Conservation (phyloP, 2,329 filamentous ascomycete species). For the Acarospora socialis region DNA sequence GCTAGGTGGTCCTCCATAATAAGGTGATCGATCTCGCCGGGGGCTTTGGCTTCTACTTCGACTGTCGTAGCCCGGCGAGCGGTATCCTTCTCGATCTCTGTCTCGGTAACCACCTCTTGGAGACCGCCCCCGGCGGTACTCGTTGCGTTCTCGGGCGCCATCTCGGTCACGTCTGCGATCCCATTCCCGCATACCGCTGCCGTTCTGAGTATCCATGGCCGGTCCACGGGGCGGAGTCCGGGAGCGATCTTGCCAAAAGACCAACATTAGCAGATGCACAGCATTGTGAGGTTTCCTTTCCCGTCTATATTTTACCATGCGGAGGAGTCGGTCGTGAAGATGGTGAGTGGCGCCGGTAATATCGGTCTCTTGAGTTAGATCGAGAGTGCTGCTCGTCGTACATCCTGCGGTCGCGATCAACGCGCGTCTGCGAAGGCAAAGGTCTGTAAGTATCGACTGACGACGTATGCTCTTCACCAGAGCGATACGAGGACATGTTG, state of each 20-base stretch:
- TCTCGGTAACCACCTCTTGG: conserved; percentile 27
- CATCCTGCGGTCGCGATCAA: conserved; percentile 29
- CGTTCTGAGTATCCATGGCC: conserved; percentile 12
- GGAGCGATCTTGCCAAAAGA: conserved; percentile 24
- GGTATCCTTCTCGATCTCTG: conserved; percentile 33
- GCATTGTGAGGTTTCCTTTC: conserved; percentile 10
- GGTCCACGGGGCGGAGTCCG: conserved; percentile 24
- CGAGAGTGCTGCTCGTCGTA: conserved; percentile 30
- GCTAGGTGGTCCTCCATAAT: conserved; percentile 28
- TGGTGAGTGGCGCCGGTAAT: conserved; percentile 20
- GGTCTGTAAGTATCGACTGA: conserved; percentile 11
- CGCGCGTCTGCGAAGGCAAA: conserved; percentile 4
- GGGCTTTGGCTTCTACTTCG: conserved; percentile 24
- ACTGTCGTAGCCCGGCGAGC: conserved; percentile 26
- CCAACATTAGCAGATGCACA: conserved; percentile 26
- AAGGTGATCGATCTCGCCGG: conserved; percentile 24
- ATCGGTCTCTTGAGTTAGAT: conserved; percentile 26
- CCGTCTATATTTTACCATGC: conserved; percentile 27
- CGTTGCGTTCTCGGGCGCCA: conserved; percentile 21
- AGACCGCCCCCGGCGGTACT: conserved; percentile 21
- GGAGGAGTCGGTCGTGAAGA: conserved; percentile 31
- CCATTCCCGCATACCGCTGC: conserved; percentile 8
- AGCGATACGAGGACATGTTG: conserved; percentile 14
- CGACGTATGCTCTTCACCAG: conserved; percentile 8
- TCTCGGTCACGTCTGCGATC: conserved; percentile 16